Evolutionary conservation across 192 early-diverging fungal species (phyloP), one percentile per base, ranked within the genome.

Genomic region (Coemansia sp.): DNA sequence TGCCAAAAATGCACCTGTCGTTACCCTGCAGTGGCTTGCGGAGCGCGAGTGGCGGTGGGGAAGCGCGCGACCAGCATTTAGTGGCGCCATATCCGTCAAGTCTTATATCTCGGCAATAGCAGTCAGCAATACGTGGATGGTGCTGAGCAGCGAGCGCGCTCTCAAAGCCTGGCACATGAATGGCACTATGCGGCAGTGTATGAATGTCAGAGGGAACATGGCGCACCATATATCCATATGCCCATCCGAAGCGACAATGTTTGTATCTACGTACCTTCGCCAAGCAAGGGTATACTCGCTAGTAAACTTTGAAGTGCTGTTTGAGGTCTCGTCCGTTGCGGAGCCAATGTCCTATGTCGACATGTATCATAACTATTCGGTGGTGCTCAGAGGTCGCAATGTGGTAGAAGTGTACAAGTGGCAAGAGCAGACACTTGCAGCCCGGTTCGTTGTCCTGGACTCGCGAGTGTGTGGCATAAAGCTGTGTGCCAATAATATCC

Each of bases 201-300:
- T 68, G 5, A 63, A 63, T 31, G 31, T 58, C 39, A 45, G 50
- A 31, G 66, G 24, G 24, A 67, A 61, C n/a, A 36, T 34, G 17
- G 61, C 65, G 4, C 67, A 74, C n/a, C 36, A 51, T 34, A 64
- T 74, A 7, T 48, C 72, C 19, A 63, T 74, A 29, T 74, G 72
- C 19, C 39, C 60, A 13, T 64, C 72, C 40, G 61, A 61, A 40
- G 17, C 8, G 29, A 32, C 38, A 13, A n/a, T 74, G 27, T 41
- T 68, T n/a, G 56, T 32, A 6, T 74, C 72, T 8, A 74, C 42
- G 24, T 74, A 46, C 15, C 53, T 74, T 48, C 72, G 65, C 61
- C 59, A 68, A 22, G 66, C 51, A 8, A 60, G 32, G 36, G 27
- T 74, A 38, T 68, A 62, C 40, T 63, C 60, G 31, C 39, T 74